phyloP scores from a whole-genome alignment of 192 early-diverging fungal species.

The Coemansia sp. region DNA sequence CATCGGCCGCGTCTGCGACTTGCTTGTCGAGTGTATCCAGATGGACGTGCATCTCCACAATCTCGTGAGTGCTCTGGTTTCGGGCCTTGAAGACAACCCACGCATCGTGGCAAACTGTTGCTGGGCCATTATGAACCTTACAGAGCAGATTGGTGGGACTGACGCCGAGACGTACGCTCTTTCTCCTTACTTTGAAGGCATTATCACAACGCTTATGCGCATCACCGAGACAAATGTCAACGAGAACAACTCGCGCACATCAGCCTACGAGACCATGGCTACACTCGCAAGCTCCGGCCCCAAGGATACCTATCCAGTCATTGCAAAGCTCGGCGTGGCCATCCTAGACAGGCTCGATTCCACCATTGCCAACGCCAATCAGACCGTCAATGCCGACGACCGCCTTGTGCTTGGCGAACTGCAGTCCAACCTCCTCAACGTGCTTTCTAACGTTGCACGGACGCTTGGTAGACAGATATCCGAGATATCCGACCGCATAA shows the following conservation, averaged over 20 bases:
- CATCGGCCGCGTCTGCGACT: slow-evolving; percentile 92
- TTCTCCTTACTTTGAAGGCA: slow-evolving; percentile 83
- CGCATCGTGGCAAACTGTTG: slow-evolving; percentile 95
- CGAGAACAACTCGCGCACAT: slow-evolving; percentile 87
- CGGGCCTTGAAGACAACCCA: slow-evolving; percentile 81
- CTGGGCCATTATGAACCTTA: slow-evolving; percentile 93
- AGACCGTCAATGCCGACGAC: slow-evolving; percentile 85
- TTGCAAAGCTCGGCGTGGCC: slow-evolving; percentile 73
- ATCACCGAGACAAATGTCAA: slow-evolving; percentile 72
- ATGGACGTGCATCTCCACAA: slow-evolving; percentile 70
- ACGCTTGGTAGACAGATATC: slow-evolving; percentile 72
- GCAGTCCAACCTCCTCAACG: slow-evolving; percentile 91
- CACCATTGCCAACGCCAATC: slow-evolving; percentile 70
- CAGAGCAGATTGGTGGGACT: slow-evolving; percentile 74
- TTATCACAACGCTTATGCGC: slow-evolving; percentile 74
- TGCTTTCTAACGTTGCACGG: slow-evolving; percentile 85
- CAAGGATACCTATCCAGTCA: slow-evolving; percentile 74
- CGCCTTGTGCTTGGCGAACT: slow-evolving; percentile 77
- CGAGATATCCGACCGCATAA: slow-evolving; percentile 83
- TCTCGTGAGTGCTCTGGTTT: slow-evolving; percentile 74
- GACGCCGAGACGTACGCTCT: slow-evolving; percentile 69
- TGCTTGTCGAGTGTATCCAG: slow-evolving; percentile 73
- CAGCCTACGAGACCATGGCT: slow-evolving; percentile 93
- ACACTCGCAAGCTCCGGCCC: slow-evolving; percentile 72
- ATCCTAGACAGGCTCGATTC: slow-evolving; percentile 80